phyloP scores from a whole-genome alignment of 768 basidiomycete genomes.

The Cystofilobasidium macerans region DNA sequence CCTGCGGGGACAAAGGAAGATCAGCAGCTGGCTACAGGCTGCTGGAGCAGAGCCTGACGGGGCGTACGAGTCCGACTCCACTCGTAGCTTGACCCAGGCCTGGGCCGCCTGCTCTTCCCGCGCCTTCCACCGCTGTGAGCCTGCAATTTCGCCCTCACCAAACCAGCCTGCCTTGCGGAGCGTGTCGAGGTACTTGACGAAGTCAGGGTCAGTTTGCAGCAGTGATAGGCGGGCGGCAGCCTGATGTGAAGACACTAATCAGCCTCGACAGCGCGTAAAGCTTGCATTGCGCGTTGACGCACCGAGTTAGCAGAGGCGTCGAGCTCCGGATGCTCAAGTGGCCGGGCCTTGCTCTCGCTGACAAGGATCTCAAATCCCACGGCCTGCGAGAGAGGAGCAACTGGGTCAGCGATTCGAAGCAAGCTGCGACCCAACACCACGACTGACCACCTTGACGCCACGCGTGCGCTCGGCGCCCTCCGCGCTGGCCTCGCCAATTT shows the following conservation, averaged over 20 bases:
- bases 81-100: slow-evolving; percentile 46
- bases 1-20: background rate
- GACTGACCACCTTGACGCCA: slow-evolving; percentile 77
- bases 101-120: slow-evolving; percentile 61
- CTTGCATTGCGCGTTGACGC: too few species aligned
- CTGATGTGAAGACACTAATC: too few species aligned
- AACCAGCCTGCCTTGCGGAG: slow-evolving; percentile 64
- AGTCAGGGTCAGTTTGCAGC: slow-evolving; percentile 56
- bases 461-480: slow-evolving; percentile 66
- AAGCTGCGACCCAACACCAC: background rate
- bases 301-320: slow-evolving; percentile 18
- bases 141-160: slow-evolving; percentile 55
- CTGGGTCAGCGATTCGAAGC: background rate
- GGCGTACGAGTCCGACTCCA: slow-evolving; percentile 9
- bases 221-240: slow-evolving; percentile 56
- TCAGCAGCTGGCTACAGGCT: background rate
- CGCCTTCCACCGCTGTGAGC: slow-evolving; percentile 61
- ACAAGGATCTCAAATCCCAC: slow-evolving; percentile 97
- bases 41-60: background rate
- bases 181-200: slow-evolving; percentile 57
- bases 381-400: slow-evolving; percentile 44
- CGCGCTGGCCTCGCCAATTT: slow-evolving; percentile 42
- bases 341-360: slow-evolving; percentile 23
- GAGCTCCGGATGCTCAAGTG: slow-evolving; percentile 14
- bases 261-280: too few species aligned